Evolutionary conservation across 2,329 filamentous ascomycete genomes (phyloP), one percentile per base, ranked within the genome.

Genomic region (Trichoderma cornu-damae): DNA sequence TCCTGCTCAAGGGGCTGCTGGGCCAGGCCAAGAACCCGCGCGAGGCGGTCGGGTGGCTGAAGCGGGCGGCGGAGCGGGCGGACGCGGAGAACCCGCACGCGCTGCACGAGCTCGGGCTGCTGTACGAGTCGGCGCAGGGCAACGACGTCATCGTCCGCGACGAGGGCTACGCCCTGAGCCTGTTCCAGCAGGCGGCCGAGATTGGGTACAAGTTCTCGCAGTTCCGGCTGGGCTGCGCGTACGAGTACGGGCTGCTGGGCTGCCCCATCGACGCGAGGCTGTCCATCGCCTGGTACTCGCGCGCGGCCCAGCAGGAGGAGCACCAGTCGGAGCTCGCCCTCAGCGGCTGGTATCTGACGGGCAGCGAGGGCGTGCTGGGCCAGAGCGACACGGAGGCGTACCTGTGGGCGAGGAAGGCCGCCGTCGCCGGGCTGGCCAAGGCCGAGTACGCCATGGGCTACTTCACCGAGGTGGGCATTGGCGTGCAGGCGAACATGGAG

Each of bases 381-480:
- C 93, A 96, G 71, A 96, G 87, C 69, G 94, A 99, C 66, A 95
- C 90, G 0, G 94, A 99, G 71, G 94, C 94, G 1, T 99, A 96
- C 70, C 81, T 99, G 2, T 99, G 94, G 94, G 93, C 94, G 9
- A 81, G 93, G 20, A 97, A 96, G 73, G 93, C 94, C 2, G 94
- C 94, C 0, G 84, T 86, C 62, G 88, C 90, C 3, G 91, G 93
- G 2, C 74, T 96, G 35, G 86, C 90, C 6, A 99, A 97, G 77
- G 94, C 94, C 0, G 89, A 97, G 75, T 97, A 96, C 73, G 94
- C 93, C 0, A 96, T 99, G 71, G 94, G 94, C 0, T 96, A 97
- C 73, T 96, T 96, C 69, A 95, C 90, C 0, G 94, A 99, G 73
- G 87, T 94, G 48, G 94, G 94, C 11, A 97, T 99, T 65, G 94